phyloP scores from a whole-genome alignment of 169 alveolate genomes.

The Perkinsus chesapeaki region DNA sequence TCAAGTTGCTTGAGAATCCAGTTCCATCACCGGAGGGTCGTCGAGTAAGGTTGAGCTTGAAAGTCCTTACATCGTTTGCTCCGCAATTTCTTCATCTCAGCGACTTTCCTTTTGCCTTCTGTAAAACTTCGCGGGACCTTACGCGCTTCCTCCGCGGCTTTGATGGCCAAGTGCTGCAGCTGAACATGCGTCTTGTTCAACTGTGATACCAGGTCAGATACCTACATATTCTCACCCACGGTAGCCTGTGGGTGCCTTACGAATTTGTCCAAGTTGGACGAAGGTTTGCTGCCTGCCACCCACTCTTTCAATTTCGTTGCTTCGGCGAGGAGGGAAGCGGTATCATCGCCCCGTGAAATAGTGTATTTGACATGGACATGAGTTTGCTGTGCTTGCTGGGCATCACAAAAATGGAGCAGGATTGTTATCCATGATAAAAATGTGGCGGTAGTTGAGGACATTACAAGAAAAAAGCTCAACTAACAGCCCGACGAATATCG shows the following conservation, averaged over 20 bases:
- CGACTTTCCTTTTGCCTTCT: neutral
- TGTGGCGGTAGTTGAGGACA: too few relatives aligned
- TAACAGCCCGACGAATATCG: too few relatives aligned
- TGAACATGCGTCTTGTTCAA: neutral
- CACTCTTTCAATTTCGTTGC: neutral
- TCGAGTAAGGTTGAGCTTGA: neutral
- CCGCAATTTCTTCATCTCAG: neutral
- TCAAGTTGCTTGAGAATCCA: too few relatives aligned
- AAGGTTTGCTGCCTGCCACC: neutral
- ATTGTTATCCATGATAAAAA: too few relatives aligned
- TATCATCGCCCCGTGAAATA: neutral
- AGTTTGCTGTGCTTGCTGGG: neutral
- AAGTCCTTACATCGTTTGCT: neutral
- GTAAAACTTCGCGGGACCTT: neutral
- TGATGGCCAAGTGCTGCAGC: neutral
- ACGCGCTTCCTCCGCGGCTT: neutral
- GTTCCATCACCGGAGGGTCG: neutral
- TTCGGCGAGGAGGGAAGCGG: neutral
- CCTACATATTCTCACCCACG: neutral
- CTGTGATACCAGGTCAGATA: neutral
- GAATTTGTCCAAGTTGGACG: neutral
- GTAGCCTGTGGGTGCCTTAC: neutral
- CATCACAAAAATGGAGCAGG: too few relatives aligned
- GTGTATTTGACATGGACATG: neutral
- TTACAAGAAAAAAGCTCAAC: too few relatives aligned